phyloP scores from a whole-genome alignment of 2,329 filamentous ascomycete species.

The Rhexocercosporidium sp. region DNA sequence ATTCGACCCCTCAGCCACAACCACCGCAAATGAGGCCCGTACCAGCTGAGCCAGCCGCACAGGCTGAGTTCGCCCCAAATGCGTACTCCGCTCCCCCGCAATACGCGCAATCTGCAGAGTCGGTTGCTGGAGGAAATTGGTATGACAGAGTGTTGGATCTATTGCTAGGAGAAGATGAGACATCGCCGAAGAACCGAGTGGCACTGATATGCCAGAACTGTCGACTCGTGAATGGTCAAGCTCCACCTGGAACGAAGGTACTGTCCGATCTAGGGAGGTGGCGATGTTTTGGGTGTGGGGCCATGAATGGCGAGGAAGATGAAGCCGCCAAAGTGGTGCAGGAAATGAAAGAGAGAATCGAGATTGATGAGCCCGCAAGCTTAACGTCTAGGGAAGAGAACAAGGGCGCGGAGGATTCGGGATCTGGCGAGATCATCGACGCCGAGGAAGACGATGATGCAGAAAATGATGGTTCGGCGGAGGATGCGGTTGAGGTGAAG shows the following conservation, averaged over 20 bases:
- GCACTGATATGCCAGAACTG: conserved; percentile 84
- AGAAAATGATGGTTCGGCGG: conserved; percentile 13
- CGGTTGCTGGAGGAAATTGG: conserved; percentile 65
- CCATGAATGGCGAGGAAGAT: conserved; percentile 80
- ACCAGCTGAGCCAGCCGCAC: background rate
- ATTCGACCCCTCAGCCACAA: conserved; percentile 12
- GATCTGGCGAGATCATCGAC: conserved; percentile 11
- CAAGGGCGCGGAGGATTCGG: conserved; percentile 11
- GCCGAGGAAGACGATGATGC: conserved; percentile 20
- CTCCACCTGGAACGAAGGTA: conserved; percentile 81
- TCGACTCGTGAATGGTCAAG: conserved; percentile 91
- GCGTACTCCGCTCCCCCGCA: conserved; percentile 55
- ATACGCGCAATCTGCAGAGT: conserved; percentile 37
- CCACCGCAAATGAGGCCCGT: conserved; percentile 23
- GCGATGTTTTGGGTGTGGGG: conserved; percentile 86
- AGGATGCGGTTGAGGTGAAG: conserved; percentile 27
- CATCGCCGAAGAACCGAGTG: conserved; percentile 86
- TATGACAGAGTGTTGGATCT: conserved; percentile 94
- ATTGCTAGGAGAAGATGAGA: conserved; percentile 93
- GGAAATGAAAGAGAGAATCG: conserved; percentile 40
- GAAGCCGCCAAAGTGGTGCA: conserved; percentile 75
- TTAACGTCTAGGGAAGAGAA: conserved; percentile 16
- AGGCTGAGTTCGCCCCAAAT: conserved; percentile 76
- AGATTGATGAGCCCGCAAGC: conserved; percentile 24
- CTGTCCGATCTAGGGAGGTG: conserved; percentile 83